phyloP scores from a whole-genome alignment of 192 early-diverging fungal species.

The Funneliformis geosporum region DNA sequence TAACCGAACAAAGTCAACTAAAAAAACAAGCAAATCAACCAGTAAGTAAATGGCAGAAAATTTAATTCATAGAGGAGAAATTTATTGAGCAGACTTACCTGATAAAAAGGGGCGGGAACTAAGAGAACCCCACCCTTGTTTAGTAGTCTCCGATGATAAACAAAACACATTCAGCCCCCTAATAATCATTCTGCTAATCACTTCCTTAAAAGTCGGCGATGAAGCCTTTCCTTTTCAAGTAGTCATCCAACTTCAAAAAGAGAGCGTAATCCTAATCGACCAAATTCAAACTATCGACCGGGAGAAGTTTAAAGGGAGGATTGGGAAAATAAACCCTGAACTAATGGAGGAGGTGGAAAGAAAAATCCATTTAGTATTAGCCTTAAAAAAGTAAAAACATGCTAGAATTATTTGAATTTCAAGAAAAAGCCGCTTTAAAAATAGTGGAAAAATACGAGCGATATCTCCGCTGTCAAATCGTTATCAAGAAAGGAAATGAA shows the following conservation, averaged over 20 bases:
- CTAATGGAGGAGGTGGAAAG: too few species aligned
- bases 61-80: slow-evolving; percentile 19
- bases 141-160: slow-evolving; percentile 2
- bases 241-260: background rate
- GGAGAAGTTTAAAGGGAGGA: too few species aligned
- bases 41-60: slow-evolving; percentile 13
- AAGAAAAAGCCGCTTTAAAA: background rate
- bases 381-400: too few species aligned
- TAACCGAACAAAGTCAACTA: too few species aligned
- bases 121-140: background rate
- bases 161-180: slow-evolving; percentile 8
- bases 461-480: background rate
- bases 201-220: slow-evolving; percentile 17
- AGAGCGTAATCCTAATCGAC: slow-evolving; percentile 8
- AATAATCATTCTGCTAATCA: slow-evolving; percentile 11
- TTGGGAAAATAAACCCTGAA: too few species aligned
- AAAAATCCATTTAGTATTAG: too few species aligned
- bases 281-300: slow-evolving; percentile 19
- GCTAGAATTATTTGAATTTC: background rate
- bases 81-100: slow-evolving; percentile 20
- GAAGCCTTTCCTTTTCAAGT: slow-evolving; percentile 18
- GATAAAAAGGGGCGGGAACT: slow-evolving; percentile 7
- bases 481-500: background rate
- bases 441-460: background rate
- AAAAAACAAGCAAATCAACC: too few species aligned